A percentile compares a stretch with the other conserved stretches of the same genome.
Evolutionary conservation across 1,284 basidiomycete genomes (phyloP).

Genomic region (Cryptococcus amylolentus): DNA sequence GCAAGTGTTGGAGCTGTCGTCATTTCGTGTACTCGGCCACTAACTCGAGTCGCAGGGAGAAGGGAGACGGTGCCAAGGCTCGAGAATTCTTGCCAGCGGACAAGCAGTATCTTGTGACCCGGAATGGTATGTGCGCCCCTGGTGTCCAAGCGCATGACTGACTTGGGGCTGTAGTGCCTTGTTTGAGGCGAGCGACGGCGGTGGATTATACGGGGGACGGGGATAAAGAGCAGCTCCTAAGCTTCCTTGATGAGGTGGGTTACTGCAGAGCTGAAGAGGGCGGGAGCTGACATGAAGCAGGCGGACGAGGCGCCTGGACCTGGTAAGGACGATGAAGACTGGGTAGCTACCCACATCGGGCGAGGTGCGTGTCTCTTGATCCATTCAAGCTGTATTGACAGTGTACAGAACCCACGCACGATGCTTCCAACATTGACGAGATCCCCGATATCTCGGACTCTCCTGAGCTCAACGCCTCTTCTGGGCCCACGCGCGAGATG

Average conservation of each 20-base stretch:
- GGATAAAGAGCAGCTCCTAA: conserved; percentile 82
- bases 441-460: conserved; percentile 48
- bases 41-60: conserved; percentile 65
- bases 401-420: conserved; percentile 16
- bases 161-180: conserved; percentile 64
- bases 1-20: conserved; percentile 52
- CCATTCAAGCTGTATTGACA: background rate
- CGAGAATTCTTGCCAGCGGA: conserved; percentile 89
- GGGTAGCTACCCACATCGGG: conserved; percentile 53
- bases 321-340: conserved; percentile 48
- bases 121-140: conserved; percentile 57
- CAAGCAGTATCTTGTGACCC: conserved; percentile 94
- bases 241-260: conserved; percentile 50
- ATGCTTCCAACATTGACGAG: conserved; percentile 34
- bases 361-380: conserved; percentile 24
- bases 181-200: conserved; percentile 82
- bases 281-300: conserved; percentile 13
- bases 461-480: conserved; percentile 20
- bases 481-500: conserved; percentile 48
- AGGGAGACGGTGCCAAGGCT: conserved; percentile 74
- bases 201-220: conserved; percentile 91
- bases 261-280: background rate
- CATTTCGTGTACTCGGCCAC: background rate
- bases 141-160: background rate
- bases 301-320: conserved; percentile 46